Base-by-base conservation (phyloP, 192 early-diverging fungal genomes). In the Cladochytrium replicatum region DNA sequence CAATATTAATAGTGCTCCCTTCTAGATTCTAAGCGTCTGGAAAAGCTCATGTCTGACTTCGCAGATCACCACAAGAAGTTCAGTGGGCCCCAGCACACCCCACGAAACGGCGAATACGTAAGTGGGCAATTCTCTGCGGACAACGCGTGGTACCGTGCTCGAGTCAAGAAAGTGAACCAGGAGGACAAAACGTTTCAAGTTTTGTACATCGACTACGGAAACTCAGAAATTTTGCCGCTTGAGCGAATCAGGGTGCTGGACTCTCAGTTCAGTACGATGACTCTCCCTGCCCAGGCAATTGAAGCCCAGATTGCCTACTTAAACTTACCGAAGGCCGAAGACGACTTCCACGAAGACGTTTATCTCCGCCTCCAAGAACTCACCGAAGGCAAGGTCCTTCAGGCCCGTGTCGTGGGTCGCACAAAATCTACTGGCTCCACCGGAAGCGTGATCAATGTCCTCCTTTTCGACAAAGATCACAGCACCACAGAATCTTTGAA, bases 121-220 rank as follows among this genome's bases (percentile, higher is more conserved):
- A 69, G 80, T 54, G 93, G 87, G 17, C 80, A 88, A 63, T 96
- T 93, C 73, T 81, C 88, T 0, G 82, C 72, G 53, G 93, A 93
- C 54, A 74, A 88, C 45, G 68, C 79, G 54, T 93, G 91, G 76
- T 92, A 93, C 57, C 85, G 95, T 30, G 95, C 89, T 27, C 80
- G 82, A 50, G 73, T 99, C 13, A 65, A 71, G 29, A 76, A 75
- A 43, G 64, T 74, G 11, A 59, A 83, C 29, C 52, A 75, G 1
- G 83, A 75, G 8, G 52, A 57, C 13, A 75, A 77, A 58, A 55
- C 64, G n/a, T 82, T 72, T 43, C 69, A 85, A 29, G 84, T 99
- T 1, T 50, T 78, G 4, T 99, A 94, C 61, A 64, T 95, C 38
- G 95, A 99, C 69, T 96, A 89, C 69, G 95, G 95, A 40, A 99